Conservation (phyloP, 1,139 yeast genomes). For the Lodderomyces theae region DNA sequence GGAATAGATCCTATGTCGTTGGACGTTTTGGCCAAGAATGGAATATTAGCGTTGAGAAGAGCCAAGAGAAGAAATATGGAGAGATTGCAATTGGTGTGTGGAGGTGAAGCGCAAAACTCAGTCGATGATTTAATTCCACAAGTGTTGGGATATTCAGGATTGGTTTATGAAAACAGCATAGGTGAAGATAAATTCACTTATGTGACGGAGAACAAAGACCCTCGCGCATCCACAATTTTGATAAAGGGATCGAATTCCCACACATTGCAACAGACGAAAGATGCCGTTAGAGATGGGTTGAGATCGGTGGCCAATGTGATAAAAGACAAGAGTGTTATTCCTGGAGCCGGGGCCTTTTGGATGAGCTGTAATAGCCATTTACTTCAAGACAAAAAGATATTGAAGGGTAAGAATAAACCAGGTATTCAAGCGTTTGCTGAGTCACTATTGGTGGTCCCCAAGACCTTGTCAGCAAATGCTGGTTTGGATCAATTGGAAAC, state of each 20-base stretch:
- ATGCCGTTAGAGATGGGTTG: conserved; percentile 95
- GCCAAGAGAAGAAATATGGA: conserved; percentile 99
- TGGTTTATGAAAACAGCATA: conserved; percentile 85
- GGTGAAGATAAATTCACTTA: conserved; percentile 98
- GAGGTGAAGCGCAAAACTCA: conserved; percentile 97
- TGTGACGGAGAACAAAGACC: conserved; percentile 88
- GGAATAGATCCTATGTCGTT: conserved; percentile 99
- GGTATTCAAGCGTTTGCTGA: conserved; percentile 95
- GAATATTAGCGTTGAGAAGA: conserved; percentile 90
- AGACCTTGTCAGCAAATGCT: conserved; percentile 87
- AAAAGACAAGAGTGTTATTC: conserved; percentile 79
- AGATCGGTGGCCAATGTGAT: conserved; percentile 92
- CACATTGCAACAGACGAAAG: conserved; percentile 86
- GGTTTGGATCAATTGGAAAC: conserved; percentile 94
- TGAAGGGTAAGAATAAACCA: conserved; percentile 84
- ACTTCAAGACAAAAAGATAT: conserved; percentile 47
- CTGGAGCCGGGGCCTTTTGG: conserved; percentile 97
- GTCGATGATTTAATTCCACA: conserved; percentile 89
- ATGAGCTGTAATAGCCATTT: conserved; percentile 76
- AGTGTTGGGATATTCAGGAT: conserved; percentile 87
- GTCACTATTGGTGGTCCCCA: conserved; percentile 86
- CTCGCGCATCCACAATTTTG: conserved; percentile 86
- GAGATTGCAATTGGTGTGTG: conserved; percentile 91
- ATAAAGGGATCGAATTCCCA: conserved; percentile 93
- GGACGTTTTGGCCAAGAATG: conserved; percentile 90